Conservation (phyloP, 1,284 basidiomycete genomes). For the Ganoderma meredithae region DNA sequence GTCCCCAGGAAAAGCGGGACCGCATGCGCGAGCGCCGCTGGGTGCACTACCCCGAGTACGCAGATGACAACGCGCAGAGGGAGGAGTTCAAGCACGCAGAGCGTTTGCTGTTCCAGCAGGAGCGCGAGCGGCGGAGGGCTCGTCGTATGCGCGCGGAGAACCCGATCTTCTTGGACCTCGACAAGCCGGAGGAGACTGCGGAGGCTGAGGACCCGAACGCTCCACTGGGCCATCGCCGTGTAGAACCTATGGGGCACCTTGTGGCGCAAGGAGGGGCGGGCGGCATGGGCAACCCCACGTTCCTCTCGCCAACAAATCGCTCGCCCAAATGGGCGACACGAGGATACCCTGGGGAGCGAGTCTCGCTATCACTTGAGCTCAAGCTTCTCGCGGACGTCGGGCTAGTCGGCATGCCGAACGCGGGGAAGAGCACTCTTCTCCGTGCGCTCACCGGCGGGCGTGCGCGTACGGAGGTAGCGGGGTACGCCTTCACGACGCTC, state of each 20-base stretch:
- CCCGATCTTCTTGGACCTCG: slow-evolving; percentile 67
- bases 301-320: slow-evolving; percentile 70
- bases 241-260: slow-evolving; percentile 70
- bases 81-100: slow-evolving; percentile 83
- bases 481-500: slow-evolving; percentile 94
- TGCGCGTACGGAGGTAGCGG: slow-evolving; percentile 88
- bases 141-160: slow-evolving; percentile 51
- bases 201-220: slow-evolving; percentile 57
- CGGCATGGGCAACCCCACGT: slow-evolving; percentile 92
- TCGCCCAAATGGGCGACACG: slow-evolving; percentile 85
- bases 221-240: slow-evolving; percentile 71
- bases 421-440: slow-evolving; percentile 89
- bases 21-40: slow-evolving; percentile 75
- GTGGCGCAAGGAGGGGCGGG: slow-evolving; percentile 84
- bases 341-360: slow-evolving; percentile 82
- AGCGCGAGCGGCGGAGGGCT: slow-evolving; percentile 62
- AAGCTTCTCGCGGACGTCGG: slow-evolving; percentile 96
- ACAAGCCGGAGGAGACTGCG: slow-evolving; percentile 54
- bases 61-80: slow-evolving; percentile 67
- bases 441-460: slow-evolving; percentile 88
- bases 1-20: slow-evolving; percentile 54
- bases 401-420: slow-evolving; percentile 96
- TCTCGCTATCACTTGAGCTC: slow-evolving; percentile 91
- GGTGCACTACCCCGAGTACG: slow-evolving; percentile 80
- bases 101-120: slow-evolving; percentile 64